Conservation (phyloP, 768 basidiomycete genomes). For the Gloeostereum incarnatum region DNA sequence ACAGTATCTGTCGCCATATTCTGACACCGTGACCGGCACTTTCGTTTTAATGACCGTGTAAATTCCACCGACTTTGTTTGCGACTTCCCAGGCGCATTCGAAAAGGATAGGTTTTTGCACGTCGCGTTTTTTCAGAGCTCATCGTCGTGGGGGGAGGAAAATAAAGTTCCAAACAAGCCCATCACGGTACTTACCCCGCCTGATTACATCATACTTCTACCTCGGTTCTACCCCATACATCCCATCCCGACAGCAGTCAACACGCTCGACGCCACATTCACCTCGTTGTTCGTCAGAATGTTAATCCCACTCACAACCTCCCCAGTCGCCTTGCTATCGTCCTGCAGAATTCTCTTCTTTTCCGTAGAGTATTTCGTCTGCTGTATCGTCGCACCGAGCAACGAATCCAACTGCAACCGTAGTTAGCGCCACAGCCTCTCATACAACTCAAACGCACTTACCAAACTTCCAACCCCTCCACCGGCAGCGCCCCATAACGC, state of each 20-base stretch:
- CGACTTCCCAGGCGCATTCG: conserved; percentile 97
- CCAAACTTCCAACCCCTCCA: conserved; percentile 76
- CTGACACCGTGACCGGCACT: conserved; percentile 93
- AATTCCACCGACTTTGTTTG: conserved; percentile 98
- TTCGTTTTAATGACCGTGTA: conserved; percentile 99
- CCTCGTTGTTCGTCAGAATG: conserved; percentile 80
- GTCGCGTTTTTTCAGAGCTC: conserved; percentile 47
- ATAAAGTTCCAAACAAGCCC: too few relatives aligned
- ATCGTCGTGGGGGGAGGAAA: conserved; percentile 17
- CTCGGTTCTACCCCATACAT: too few relatives aligned
- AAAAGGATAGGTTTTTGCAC: conserved; percentile 78
- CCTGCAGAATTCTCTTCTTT: conserved; percentile 56
- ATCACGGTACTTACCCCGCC: too few relatives aligned
- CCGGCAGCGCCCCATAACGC: conserved; percentile 52
- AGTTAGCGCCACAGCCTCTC: conserved; percentile 1
- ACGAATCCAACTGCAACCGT: conserved; percentile 60
- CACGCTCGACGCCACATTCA: conserved; percentile 31
- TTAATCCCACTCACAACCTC: conserved; percentile 56
- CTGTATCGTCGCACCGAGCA: conserved; percentile 85
- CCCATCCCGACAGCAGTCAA: conserved; percentile 23
- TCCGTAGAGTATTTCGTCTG: conserved; percentile 61
- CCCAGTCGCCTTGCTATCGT: conserved; percentile 23
- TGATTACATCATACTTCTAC: too few relatives aligned
- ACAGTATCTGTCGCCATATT: conserved; percentile 92
- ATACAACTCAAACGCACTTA: conserved; percentile 22